phyloP scores from a whole-genome alignment of 441 rosid genomes.

The Pelargonium cotyledonis region DNA sequence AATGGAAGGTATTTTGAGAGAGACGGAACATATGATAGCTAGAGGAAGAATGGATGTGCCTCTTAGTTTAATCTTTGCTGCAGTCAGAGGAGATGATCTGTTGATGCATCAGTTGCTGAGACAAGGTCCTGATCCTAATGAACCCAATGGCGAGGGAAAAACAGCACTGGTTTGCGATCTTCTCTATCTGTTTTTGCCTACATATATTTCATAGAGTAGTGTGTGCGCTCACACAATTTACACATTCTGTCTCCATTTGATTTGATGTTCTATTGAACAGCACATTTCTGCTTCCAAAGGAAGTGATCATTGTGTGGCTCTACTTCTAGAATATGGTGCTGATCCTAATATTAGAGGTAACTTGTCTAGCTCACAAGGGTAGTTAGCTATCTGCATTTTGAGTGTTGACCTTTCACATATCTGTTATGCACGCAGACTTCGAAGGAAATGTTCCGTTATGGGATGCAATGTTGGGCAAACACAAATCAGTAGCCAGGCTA shows the following conservation, averaged over 20 bases:
- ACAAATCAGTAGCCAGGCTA: slow-evolving; percentile 42
- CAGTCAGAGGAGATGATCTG: slow-evolving; percentile 69
- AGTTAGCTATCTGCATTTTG: background rate
- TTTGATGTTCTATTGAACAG: slow-evolving; percentile 33
- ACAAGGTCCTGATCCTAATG: slow-evolving; percentile 63
- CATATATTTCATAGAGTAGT: background rate
- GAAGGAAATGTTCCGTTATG: slow-evolving; percentile 79
- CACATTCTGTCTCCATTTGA: background rate
- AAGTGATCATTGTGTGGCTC: slow-evolving; percentile 48
- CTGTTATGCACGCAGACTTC: slow-evolving; percentile 40
- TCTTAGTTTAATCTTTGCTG: slow-evolving; percentile 65
- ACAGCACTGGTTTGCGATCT: slow-evolving; percentile 53
- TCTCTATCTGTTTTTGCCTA: background rate
- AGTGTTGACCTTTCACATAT: background rate
- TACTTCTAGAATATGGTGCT: slow-evolving; percentile 66
- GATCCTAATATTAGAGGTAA: slow-evolving; percentile 73
- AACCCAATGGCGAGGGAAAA: slow-evolving; percentile 51
- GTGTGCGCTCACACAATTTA: too few relatives aligned
- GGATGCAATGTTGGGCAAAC: slow-evolving; percentile 74
- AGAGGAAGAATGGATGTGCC: slow-evolving; percentile 70
- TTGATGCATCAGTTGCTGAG: slow-evolving; percentile 62
- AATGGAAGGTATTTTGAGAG: slow-evolving; percentile 46
- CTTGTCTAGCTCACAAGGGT: background rate
- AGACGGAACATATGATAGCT: slow-evolving; percentile 66
- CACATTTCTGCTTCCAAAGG: slow-evolving; percentile 78